Evolutionary conservation across 106 monocot species (phyloP), one percentile per base, ranked within the genome.

Genomic region (Dendrobium huoshanense): DNA sequence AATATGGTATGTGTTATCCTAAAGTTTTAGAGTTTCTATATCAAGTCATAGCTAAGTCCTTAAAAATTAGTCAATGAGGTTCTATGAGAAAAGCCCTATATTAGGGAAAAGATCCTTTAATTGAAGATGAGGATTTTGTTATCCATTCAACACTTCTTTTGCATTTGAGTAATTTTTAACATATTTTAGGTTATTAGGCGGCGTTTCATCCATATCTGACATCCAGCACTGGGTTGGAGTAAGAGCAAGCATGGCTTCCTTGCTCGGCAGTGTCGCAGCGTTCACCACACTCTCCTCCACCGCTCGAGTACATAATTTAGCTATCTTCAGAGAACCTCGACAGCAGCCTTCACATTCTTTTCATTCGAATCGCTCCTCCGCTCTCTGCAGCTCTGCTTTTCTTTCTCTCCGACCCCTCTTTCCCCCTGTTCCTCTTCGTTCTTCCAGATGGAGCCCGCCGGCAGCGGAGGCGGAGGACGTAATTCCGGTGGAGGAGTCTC

Each of bases 401-500:
- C 81, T 43, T 1, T 75, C 77, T 22, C 20, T 24, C 29, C 22
- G n/a, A 18, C 77, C 85, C 44, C 78, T 75, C 75, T 44, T 65
- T 73, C 7, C 58, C 16, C 24, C 59, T 4, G 48, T 25, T 9
- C 56, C 76, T 44, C 45, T 41, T n/a, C 67, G 22, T 27, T 37
- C n/a, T 27, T 40, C 37, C 9, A 85, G 65, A 74, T 85, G 85
- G 85, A 65, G 51, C 1, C 58, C 85, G 41, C 19, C 40, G 41
- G 83, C 81, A 13, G 75, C 80, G 6, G 87, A 80, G 41, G 19
- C 73, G 33, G 85, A 77, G 13, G 82, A 73, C 42, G 81, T 45
- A 1, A 47, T 15, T 54, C 31, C 75, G 40, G 72, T 72, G 41
- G 80, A 82, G 58, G 80, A 85, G 67, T 67, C 54, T 15, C n/a